Base-by-base conservation (phyloP, 805 yeast genomes). In the Hanseniaspora hatyaiensis region DNA sequence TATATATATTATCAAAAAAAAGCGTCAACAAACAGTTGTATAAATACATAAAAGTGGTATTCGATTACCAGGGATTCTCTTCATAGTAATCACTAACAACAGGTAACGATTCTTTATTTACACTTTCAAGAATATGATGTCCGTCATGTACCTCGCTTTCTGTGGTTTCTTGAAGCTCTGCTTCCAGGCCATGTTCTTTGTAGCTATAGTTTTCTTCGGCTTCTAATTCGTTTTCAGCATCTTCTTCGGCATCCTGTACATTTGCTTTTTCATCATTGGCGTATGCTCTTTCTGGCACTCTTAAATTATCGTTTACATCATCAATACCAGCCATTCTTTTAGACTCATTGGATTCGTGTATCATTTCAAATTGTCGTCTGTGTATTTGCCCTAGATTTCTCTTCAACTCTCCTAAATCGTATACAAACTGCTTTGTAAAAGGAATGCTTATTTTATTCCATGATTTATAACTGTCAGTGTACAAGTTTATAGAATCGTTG, bases 61-160 rank as follows among this genome's bases (percentile, higher is more conserved):
- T 8, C 6, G 11, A 36, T 52, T 50, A 63, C 92, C 92, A 82
- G 4, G 88, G 92, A 56, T 82, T 82, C 3, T 65, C 64, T 43
- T 75, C 80, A 15, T 73, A 69, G n/a, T 72, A 77, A 18, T 69
- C 71, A 15, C 59, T 63, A 4, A 69, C 73, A 57, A 77, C 69
- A 77, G 78, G 30, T n/a, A 16, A 23, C 4, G 26, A 4, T 6
- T 15, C 19, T 13, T 15, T 13, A 1, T 12, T 6, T 9, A 9
- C 5, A 6, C 18, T 73, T 2, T 59, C 60, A 2, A 28, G 15
- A 1, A 34, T 22, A 3, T 33, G 12, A 4, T 16, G 34, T 26
- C 52, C 54, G n/a, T n/a, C n/a, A n/a, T n/a, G n/a, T n/a, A n/a
- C n/a, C n/a, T n/a, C n/a, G n/a, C n/a, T n/a, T n/a, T n/a, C n/a